Evolutionary conservation across 768 basidiomycete species (phyloP).

Genomic region (Boletus sp.): DNA sequence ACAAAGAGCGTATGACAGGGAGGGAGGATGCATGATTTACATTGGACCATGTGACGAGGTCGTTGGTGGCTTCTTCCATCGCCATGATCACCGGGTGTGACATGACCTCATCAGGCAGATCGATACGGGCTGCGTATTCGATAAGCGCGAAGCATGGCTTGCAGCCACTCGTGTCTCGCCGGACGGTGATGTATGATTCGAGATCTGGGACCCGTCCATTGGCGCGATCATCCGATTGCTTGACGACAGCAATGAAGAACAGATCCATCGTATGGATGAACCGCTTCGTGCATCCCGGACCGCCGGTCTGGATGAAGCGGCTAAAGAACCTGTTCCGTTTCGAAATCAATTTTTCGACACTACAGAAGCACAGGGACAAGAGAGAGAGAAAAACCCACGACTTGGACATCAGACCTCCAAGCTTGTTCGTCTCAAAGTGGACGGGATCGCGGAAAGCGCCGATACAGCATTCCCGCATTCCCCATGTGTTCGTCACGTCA

Average conservation of each 20-base stretch:
- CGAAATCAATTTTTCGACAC: not conserved
- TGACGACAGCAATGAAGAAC: constrained; percentile 41
- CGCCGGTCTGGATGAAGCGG: constrained; percentile 36
- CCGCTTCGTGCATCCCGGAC: constrained; percentile 38
- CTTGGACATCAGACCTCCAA: constrained; percentile 31
- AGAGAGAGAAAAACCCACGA: constrained; percentile 26
- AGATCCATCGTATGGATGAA: constrained; percentile 40
- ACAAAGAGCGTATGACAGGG: not conserved
- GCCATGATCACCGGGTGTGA: constrained; percentile 46
- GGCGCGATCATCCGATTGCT: constrained; percentile 43
- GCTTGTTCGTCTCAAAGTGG: constrained; percentile 26
- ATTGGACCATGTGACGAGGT: constrained; percentile 50
- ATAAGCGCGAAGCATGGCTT: constrained; percentile 49
- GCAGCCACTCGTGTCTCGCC: constrained; percentile 53
- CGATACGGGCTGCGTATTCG: constrained; percentile 51
- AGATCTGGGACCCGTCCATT: constrained; percentile 39
- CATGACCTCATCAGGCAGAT: constrained; percentile 52
- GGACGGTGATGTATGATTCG: constrained; percentile 50
- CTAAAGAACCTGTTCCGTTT: constrained; percentile 33
- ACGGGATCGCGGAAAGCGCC: constrained; percentile 29
- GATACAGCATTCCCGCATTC: constrained; percentile 31
- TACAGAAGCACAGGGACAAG: not conserved
- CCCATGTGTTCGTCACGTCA: constrained; percentile 29
- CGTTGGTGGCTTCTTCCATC: constrained; percentile 47
- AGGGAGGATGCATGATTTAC: constrained; percentile 15